Conservation (phyloP, 352 stramenopile species). For the Thraustochytrium sp. region DNA sequence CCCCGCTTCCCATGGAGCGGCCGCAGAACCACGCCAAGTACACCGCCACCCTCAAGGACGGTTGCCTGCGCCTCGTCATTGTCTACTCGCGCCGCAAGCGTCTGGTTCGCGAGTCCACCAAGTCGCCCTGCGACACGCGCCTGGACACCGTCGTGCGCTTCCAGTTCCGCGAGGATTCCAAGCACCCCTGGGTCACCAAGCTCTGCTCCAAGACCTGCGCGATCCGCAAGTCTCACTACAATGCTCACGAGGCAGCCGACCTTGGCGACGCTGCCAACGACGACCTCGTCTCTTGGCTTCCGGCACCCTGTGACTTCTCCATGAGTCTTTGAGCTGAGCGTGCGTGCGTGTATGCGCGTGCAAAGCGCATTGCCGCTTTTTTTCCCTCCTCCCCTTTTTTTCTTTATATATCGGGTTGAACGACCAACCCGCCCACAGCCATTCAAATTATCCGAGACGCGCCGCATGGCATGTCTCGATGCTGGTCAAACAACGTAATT, state of each 20-base stretch:
- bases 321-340: conserved; percentile 21
- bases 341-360: too few species aligned
- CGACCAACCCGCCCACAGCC: too few species aligned
- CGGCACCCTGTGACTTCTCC: neutral
- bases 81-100: conserved; percentile 5
- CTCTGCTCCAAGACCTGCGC: conserved; percentile 4
- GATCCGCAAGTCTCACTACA: neutral
- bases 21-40: conserved; percentile 7
- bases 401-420: too few species aligned
- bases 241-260: neutral
- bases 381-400: too few species aligned
- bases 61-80: neutral
- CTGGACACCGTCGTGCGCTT: conserved; percentile 37
- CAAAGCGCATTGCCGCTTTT: too few species aligned
- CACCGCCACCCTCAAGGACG: conserved; percentile 11
- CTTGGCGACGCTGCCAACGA: neutral
- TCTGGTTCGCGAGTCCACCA: conserved; percentile 15
- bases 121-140: neutral
- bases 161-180: conserved; percentile 17
- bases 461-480: too few species aligned
- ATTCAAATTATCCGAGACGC: too few species aligned
- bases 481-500: too few species aligned
- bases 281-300: conserved; percentile 5
- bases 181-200: conserved; percentile 4
- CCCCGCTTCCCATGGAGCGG: conserved; percentile 13